These are phyloP conservation scores for Gremmenia infestans DNA, from an alignment of 2,329 filamentous ascomycete genomes.

Conservation along the genomic window DNA sequence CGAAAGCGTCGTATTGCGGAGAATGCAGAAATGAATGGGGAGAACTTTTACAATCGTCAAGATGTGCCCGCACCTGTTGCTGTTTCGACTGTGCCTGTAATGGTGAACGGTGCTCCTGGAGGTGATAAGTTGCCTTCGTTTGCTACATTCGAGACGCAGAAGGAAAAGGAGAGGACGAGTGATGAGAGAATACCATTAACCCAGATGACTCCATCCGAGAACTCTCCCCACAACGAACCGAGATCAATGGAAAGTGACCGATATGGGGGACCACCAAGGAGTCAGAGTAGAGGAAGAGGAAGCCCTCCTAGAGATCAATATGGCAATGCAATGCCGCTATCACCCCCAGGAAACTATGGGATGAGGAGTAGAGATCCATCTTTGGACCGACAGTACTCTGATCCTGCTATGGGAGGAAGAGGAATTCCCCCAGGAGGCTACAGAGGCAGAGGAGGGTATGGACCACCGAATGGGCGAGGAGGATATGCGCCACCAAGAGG, in stretches of 20 bases:
- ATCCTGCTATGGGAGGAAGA: slow-evolving; percentile 27
- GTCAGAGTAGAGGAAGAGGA: slow-evolving; percentile 17
- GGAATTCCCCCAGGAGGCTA: slow-evolving; percentile 22
- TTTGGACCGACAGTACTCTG: slow-evolving; percentile 39
- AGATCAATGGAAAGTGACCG: slow-evolving; percentile 9
- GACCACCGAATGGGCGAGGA: slow-evolving; percentile 50
- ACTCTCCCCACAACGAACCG: slow-evolving; percentile 40
- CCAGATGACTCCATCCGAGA: slow-evolving; percentile 53
- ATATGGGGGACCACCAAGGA: slow-evolving; percentile 16
- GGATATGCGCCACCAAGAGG: slow-evolving; percentile 41
- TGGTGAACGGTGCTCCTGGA: slow-evolving; percentile 51
- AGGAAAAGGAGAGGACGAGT: slow-evolving; percentile 54
- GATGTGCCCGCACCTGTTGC: slow-evolving; percentile 20
- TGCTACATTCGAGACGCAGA: slow-evolving; percentile 57
- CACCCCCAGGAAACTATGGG: slow-evolving; percentile 27
- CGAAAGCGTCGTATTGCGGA: slow-evolving; percentile 85
- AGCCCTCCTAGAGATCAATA: slow-evolving; percentile 54
- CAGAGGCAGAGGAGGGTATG: slow-evolving; percentile 36
- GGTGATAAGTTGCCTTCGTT: slow-evolving; percentile 49
- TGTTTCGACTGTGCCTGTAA: slow-evolving; percentile 45
- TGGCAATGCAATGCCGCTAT: slow-evolving; percentile 47
- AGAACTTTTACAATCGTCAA: slow-evolving; percentile 80
- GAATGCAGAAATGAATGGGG: slow-evolving; percentile 95
- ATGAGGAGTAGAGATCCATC: slow-evolving; percentile 44
- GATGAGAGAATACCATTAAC: slow-evolving; percentile 72